Evolutionary conservation across 2,329 filamentous ascomycete species (phyloP).

Genomic region (Cercospora sesami): DNA sequence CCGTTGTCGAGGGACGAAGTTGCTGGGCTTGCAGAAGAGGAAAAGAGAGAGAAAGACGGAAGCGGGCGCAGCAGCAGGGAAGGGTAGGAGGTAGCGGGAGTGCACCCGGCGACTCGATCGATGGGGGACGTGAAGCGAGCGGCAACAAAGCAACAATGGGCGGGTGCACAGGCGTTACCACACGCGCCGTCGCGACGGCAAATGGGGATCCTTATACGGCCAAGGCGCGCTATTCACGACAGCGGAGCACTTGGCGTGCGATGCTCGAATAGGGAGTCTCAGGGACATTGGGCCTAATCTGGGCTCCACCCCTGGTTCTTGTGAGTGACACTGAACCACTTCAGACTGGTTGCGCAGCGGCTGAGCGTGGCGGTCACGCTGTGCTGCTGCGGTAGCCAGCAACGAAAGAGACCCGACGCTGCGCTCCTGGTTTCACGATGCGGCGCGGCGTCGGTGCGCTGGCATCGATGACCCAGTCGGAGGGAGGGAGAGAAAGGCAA

Average conservation of each 20-base stretch:
- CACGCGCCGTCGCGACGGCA: conserved; percentile 8
- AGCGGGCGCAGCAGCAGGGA: conserved; percentile 2
- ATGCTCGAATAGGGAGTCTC: conserved; percentile 12
- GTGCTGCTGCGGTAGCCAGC: conserved; percentile 3
- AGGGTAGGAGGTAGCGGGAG: conserved; percentile 11
- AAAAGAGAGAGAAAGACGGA: not conserved
- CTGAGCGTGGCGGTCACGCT: not conserved
- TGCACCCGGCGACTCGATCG: conserved; percentile 17
- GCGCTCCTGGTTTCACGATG: conserved; percentile 6
- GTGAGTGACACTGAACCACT: conserved; percentile 5
- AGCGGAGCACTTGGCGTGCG: conserved; percentile 13
- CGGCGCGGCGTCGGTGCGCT: conserved; percentile 3
- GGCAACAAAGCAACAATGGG: conserved; percentile 19
- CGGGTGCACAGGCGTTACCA: conserved; percentile 5
- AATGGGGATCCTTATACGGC: conserved; percentile 19
- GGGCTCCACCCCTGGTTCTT: conserved; percentile 8
- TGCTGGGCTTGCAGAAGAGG: not conserved
- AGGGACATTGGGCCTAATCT: conserved; percentile 11
- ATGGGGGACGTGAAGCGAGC: conserved; percentile 10
- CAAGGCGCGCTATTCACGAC: conserved; percentile 17
- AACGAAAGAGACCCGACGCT: not conserved
- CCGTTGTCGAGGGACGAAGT: conserved; percentile 6
- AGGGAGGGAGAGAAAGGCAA: not conserved
- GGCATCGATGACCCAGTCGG: not conserved
- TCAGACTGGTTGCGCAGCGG: conserved; percentile 4